Base-by-base conservation (phyloP, 2,329 filamentous ascomycete species). In the Aplosporella prunicola region DNA sequence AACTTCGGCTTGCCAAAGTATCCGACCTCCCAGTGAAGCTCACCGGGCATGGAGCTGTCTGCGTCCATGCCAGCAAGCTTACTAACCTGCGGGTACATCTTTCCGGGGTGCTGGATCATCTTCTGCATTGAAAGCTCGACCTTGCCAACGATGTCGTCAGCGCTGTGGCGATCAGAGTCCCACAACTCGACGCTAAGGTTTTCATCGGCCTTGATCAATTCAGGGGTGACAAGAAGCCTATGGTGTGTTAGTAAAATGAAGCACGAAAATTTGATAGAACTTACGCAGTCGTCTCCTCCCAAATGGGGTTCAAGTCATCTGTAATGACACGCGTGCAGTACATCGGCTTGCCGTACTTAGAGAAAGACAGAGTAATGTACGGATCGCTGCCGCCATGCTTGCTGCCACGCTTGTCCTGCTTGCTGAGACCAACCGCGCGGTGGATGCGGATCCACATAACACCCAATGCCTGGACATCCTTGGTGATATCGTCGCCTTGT, bases 291-390 rank as follows among this genome's bases (percentile, higher is more conserved):
- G 77, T 83, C 61, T 96, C 91, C 51, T 91, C 83, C 68, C 93
- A 96, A 4, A 94, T 71, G 0, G 91, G 91, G 52, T 96, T 93
- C 38, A 94, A 71, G 48, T 95, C 82, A 52, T 96, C 89, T 35
- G 89, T 86, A 45, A 96, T 95, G 35, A 96, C 88, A 32, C 91
- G 79, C 2, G 91, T 96, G 60, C 88, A 95, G 61, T 94, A 96
- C 75, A 94, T 93, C 2, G 89, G 89, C 63, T 98, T 98, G 40
- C 83, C 84, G 50, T 95, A 96, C 59, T 96, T 95, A 51, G 85
- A 93, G 67, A 93, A 96, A 26, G 83, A 81, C 23, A 96, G 72
- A 20, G 89, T 95, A 55, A 96, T 93, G 58, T 96, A 96, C 0
- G 89, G 87, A 49, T 98, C 91, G 34, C 84, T 93, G 29, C 89